Evolutionary conservation across 768 basidiomycete genomes (phyloP), one percentile per base, ranked within the genome.

Genomic region (Nidularia sp.): DNA sequence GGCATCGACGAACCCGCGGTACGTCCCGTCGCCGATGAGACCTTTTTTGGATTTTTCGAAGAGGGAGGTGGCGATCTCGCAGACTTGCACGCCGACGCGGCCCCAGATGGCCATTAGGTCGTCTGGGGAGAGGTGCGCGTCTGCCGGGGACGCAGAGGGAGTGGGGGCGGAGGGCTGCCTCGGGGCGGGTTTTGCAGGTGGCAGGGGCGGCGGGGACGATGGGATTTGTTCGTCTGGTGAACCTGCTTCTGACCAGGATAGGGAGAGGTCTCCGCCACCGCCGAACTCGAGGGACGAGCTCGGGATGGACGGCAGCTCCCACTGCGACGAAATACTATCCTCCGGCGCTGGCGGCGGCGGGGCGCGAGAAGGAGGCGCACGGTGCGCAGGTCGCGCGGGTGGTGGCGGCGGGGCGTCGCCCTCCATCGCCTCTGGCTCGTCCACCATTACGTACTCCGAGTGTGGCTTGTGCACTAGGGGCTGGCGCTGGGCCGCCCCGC

Each of bases 1-100:
- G 4, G 84, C 78, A 12, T 73, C 64, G 25, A 96, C 79, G 63
- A 94, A 94, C 2, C 93, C 92, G 2, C 77, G 71, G 52, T 89
- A 86, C 43, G 88, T 85, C 8, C 94, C 93, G 60, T 96, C 93
- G 4, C 91, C 94, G 31, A 94, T 78, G 39, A 93, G 74, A 6
- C 76, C 63, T 66, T 81, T 86, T 70, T 87, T 93, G 36, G 90
- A 91, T 57, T 86, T 85, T 34, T 89, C 88, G 55, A 76, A 80
- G 48, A 94, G 63, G 39, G 72, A 68, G 12, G 79, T 77, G 1
- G 93, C 92, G 0, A 80, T 75, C 57, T 90, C 83, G 60, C 82
- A 80, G 2, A 96, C 76, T 52, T 83, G 83, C 3, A 84, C 80
- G 8, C 94, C 94, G 1, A 90, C 83, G 31, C 83, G 81, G 4